phyloP scores from a whole-genome alignment of 768 basidiomycete species.

The Rhodotorula sphaerocarpa region DNA sequence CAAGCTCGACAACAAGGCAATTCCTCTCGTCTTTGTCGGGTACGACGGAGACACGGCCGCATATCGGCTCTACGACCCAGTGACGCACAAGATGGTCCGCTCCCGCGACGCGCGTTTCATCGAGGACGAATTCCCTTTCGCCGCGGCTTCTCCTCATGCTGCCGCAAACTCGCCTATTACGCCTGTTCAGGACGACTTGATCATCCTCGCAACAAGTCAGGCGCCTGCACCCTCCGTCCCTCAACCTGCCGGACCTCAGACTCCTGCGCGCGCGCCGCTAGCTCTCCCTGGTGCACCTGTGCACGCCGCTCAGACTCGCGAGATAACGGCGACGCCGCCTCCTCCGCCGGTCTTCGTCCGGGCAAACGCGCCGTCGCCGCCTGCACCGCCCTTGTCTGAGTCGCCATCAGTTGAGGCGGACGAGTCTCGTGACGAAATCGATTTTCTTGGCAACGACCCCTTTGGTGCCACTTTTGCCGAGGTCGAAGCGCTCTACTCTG shows the following conservation, averaged over 20 bases:
- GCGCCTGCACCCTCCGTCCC: neutral
- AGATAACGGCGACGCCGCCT: neutral
- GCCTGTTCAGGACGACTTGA: too few species aligned
- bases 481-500: neutral
- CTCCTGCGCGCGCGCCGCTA: neutral
- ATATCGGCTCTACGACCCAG: slow-evolving; percentile 8
- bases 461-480: neutral
- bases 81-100: neutral
- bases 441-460: neutral
- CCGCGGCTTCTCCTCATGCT: neutral
- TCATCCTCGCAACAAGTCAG: too few species aligned
- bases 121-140: slow-evolving; percentile 11
- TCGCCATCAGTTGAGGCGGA: neutral
- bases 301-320: too few species aligned
- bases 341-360: neutral
- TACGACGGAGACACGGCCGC: slow-evolving; percentile 3
- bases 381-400: neutral
- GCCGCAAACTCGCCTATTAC: neutral
- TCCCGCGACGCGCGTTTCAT: slow-evolving; percentile 2
- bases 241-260: too few species aligned
- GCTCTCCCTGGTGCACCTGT: neutral
- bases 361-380: neutral
- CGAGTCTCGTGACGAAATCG: neutral
- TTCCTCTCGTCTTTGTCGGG: slow-evolving; percentile 1
- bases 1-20: slow-evolving; percentile 1